phyloP scores from a whole-genome alignment of 306 rosid species.

The Malus sieversii region DNA sequence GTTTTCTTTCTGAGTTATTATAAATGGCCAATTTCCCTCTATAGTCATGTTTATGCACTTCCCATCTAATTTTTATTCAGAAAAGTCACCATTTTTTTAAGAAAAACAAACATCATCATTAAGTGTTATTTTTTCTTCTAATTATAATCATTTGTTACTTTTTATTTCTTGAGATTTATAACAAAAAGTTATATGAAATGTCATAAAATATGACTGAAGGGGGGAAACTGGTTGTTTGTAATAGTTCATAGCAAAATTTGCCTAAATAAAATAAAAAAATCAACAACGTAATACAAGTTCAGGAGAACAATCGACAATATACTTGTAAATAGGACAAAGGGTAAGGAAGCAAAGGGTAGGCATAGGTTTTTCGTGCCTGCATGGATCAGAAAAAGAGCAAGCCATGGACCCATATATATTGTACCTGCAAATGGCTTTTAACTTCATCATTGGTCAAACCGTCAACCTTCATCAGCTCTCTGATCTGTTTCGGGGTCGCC shows the following conservation, averaged over 20 bases:
- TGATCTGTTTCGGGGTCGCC: conserved; percentile 97
- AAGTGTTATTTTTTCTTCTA: background rate
- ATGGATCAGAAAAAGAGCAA: conserved; percentile 5
- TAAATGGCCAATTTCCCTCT: no score
- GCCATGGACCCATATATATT: background rate
- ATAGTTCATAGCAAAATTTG: background rate
- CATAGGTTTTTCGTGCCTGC: background rate
- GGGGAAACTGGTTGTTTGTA: background rate
- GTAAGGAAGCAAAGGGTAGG: background rate
- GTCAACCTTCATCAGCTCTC: conserved; percentile 98
- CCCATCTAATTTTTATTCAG: no score
- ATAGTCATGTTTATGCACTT: no score
- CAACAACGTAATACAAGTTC: background rate
- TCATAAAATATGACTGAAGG: background rate
- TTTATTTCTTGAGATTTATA: background rate
- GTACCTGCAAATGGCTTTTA: conserved; percentile 98
- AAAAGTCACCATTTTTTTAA: no score
- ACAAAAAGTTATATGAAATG: background rate
- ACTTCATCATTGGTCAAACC: conserved; percentile 99
- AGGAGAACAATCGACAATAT: background rate
- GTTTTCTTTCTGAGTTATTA: no score
- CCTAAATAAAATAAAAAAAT: no score
- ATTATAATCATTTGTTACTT: no score
- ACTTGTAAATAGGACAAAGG: conserved; percentile 6
- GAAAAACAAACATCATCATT: background rate